phyloP scores from a whole-genome alignment of 2,329 filamentous ascomycete species.

The Coleophoma eucalyptorum region DNA sequence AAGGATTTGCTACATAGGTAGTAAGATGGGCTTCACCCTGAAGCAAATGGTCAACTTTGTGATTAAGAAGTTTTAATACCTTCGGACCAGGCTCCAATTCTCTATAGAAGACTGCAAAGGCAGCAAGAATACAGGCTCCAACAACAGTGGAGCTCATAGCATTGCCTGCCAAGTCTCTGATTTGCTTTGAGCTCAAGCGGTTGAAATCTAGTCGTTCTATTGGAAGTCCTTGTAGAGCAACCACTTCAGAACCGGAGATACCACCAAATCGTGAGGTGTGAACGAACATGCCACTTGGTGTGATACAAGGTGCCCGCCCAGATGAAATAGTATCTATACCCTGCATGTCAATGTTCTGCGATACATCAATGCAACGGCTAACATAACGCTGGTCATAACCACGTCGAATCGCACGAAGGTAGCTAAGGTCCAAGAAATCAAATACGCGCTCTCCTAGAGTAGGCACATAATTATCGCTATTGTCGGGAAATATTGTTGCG shows the following conservation, averaged over 20 bases:
- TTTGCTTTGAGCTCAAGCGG: constrained; percentile 53
- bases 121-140: constrained; percentile 55
- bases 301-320: constrained; percentile 65
- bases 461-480: constrained; percentile 45
- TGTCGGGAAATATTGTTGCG: constrained; percentile 48
- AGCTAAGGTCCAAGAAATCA: constrained; percentile 63
- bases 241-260: constrained; percentile 57
- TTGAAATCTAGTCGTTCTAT: constrained; percentile 59
- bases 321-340: constrained; percentile 39
- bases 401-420: constrained; percentile 42
- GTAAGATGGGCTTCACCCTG: neutral
- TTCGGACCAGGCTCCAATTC: constrained; percentile 4
- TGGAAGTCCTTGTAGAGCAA: constrained; percentile 67
- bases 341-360: constrained; percentile 66
- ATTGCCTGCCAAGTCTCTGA: constrained; percentile 69
- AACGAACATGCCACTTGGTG: constrained; percentile 60
- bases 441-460: constrained; percentile 54
- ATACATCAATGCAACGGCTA: constrained; percentile 56
- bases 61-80: neutral
- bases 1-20: no score
- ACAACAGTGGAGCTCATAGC: constrained; percentile 76
- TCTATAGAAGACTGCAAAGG: constrained; percentile 39
- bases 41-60: neutral
- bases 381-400: constrained; percentile 55
- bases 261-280: constrained; percentile 56